Conservation (phyloP, 495 filamentous ascomycete genomes). For the Xylaria flabelliformis region DNA sequence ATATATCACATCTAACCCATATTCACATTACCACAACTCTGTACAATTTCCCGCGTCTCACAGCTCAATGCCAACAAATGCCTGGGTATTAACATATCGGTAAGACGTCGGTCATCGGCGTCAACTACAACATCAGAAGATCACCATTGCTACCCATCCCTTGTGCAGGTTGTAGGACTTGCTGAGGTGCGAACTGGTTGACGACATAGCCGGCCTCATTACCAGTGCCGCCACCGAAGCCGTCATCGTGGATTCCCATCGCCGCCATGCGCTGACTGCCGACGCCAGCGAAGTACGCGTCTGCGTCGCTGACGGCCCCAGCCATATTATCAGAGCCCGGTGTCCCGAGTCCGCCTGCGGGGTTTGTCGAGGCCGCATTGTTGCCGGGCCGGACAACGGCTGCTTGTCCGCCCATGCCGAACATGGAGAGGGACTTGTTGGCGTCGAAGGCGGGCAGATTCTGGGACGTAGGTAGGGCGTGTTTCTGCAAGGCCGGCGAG, state of each 20-base stretch:
- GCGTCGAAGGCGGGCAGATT: constrained; percentile 54
- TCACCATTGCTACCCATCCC: constrained; percentile 61
- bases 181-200: constrained; percentile 69
- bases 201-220: constrained; percentile 65
- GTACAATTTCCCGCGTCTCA: constrained; percentile 4
- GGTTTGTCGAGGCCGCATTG: constrained; percentile 24
- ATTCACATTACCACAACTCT: constrained; percentile 2
- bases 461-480: constrained; percentile 55
- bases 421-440: constrained; percentile 58
- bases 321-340: constrained; percentile 55
- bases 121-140: constrained; percentile 56
- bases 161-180: constrained; percentile 61
- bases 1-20: constrained; percentile 1
- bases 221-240: constrained; percentile 54
- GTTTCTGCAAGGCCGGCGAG: constrained; percentile 82
- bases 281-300: constrained; percentile 81
- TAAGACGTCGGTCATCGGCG: not conserved
- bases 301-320: constrained; percentile 79
- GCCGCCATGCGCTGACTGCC: constrained; percentile 74
- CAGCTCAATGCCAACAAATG: not conserved
- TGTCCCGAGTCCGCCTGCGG: constrained; percentile 35
- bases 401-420: constrained; percentile 60
- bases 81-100: not conserved
- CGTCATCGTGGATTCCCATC: constrained; percentile 63
- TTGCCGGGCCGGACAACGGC: constrained; percentile 41